phyloP scores from a whole-genome alignment of 176 grass and related monocot genomes.

The Oryza meyeriana region DNA sequence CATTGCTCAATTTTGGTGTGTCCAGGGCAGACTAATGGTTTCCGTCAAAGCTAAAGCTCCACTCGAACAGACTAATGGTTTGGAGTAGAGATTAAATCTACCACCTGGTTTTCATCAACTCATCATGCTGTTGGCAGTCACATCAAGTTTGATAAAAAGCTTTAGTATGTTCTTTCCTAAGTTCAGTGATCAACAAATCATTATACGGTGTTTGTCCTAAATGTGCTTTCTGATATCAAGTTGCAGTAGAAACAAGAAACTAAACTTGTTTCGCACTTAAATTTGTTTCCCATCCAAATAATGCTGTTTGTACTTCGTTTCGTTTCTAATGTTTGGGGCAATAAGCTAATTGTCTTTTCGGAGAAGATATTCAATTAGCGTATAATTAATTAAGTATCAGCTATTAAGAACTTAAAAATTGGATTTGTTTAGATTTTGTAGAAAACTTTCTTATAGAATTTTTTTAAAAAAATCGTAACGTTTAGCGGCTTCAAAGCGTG shows the following conservation, averaged over 20 bases:
- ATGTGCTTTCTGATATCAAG: slow-evolving; percentile 16
- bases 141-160: neutral
- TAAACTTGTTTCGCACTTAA: neutral
- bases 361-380: no score
- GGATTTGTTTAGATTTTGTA: no score
- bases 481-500: no score
- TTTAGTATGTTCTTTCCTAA: neutral
- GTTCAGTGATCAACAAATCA: slow-evolving; percentile 13
- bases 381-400: no score
- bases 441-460: no score
- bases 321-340: no score
- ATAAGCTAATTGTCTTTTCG: no score
- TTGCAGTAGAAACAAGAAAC: no score
- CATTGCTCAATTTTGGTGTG: slow-evolving; percentile 2
- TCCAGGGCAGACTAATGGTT: slow-evolving; percentile 9
- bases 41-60: slow-evolving; percentile 16
- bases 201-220: neutral
- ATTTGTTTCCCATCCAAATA: neutral
- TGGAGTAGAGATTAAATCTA: neutral
- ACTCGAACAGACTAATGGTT: neutral
- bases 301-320: neutral
- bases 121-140: neutral
- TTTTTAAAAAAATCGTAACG: no score
- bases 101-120: neutral
- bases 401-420: no score